Base-by-base conservation (phyloP, 106 monocot species). In the Triglochin maritima region DNA sequence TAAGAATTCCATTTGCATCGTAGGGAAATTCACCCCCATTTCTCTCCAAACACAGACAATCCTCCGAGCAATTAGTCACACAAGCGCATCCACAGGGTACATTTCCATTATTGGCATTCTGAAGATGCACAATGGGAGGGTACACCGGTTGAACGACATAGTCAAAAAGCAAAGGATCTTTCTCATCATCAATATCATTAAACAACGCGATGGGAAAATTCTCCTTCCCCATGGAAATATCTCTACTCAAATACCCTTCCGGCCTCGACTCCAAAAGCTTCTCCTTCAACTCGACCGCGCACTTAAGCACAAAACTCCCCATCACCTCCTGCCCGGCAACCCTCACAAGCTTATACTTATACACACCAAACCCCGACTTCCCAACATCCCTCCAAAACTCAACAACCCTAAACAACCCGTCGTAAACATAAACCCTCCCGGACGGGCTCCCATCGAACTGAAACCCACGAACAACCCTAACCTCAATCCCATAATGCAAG, bases 1-100 rank as follows among this genome's bases (percentile, higher is more conserved):
- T n/a, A 45, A 98, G 82, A 61, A 79, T 67, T 49, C 87, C 88
- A 57, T 67, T 72, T 0, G 46, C 68, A 71, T 88, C 84, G 69
- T 91, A 98, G 50, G 91, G 73, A 59, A 98, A 82, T 48, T 88
- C 88, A 3, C 96, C 88, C 3, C 91, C 88, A 63, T 98, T 98
- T 50, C 66, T 68, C 69, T 64, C 69, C 0, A 79, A 76, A 60
- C 96, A 98, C 7, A 44, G 47, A 57, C 96, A 98, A 60, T 82
- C 74, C 2, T 63, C 69, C 0, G 86, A 81, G 48, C 96, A 98
- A 61, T 69, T 79, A 2, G 62, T 54, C 0, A 57, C 48, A 51
- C 96, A 98, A 4, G 71, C 66, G 50, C 96, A 98, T 16, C 96
- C 84, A 49, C 65, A 56, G 15, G 11, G 11, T 10, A 62, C 14